These are phyloP conservation scores for Aphanomyces euteiches DNA, from an alignment of 352 stramenopile genomes.

Conservation along the genomic window DNA sequence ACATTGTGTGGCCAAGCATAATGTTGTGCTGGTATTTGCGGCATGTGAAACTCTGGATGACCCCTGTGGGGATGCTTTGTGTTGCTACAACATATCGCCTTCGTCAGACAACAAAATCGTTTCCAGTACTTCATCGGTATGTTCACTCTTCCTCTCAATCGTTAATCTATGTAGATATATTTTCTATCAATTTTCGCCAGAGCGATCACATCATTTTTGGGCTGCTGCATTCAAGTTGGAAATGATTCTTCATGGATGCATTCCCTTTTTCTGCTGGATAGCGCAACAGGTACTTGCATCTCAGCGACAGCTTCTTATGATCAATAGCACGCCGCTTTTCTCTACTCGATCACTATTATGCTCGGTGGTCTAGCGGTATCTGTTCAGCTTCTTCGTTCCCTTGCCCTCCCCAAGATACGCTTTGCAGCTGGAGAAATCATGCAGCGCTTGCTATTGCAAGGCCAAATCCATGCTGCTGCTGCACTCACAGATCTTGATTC, in stretches of 20 bases:
- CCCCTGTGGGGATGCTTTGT: conserved; percentile 45
- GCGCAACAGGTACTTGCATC: conserved; percentile 58
- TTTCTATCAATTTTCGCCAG: conserved; percentile 62
- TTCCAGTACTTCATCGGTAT: background rate
- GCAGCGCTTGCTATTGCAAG: conserved; percentile 56
- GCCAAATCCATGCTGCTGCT: conserved; percentile 45
- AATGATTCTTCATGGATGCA: conserved; percentile 65
- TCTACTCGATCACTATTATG: conserved; percentile 66
- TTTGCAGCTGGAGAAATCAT: conserved; percentile 70
- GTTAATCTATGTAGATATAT: background rate
- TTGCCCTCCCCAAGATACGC: conserved; percentile 64
- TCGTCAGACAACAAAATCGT: background rate
- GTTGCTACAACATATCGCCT: background rate
- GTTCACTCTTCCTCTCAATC: background rate
- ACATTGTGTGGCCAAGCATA: conserved; percentile 66
- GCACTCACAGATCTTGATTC: background rate
- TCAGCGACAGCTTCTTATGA: conserved; percentile 27
- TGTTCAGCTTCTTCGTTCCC: conserved; percentile 65
- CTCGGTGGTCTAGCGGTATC: conserved; percentile 52
- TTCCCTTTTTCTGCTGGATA: conserved; percentile 73
- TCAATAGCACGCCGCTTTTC: conserved; percentile 55
- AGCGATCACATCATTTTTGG: conserved; percentile 70
- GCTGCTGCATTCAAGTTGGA: conserved; percentile 79
- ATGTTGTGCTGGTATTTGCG: conserved; percentile 72
- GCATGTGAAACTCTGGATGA: conserved; percentile 80